Evolutionary conservation across 345 rosid genomes (phyloP).

Genomic region (Isatis tinctoria): DNA sequence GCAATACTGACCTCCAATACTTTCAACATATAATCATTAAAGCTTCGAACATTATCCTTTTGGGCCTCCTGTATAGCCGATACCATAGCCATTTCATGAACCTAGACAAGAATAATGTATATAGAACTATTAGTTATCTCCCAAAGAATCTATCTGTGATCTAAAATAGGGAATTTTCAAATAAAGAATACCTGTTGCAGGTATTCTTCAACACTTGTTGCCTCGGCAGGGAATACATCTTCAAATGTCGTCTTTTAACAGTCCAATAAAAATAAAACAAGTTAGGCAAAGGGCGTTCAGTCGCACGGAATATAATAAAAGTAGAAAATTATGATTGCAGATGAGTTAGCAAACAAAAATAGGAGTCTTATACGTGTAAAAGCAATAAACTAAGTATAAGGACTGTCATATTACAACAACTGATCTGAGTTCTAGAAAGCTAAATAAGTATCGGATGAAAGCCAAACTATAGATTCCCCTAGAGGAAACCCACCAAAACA

Average conservation of each 20-base stretch:
- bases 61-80: conserved; percentile 97
- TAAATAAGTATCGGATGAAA: not conserved
- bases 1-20: conserved; percentile 73
- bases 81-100: conserved; percentile 98
- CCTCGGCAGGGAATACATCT: conserved; percentile 97
- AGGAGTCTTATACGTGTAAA: not conserved
- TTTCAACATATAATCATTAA: conserved; percentile 93
- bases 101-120: conserved; percentile 38
- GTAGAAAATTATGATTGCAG: not conserved
- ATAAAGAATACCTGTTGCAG: conserved; percentile 73
- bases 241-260: conserved; percentile 81
- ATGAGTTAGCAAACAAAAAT: not conserved
- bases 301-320: not conserved
- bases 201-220: conserved; percentile 88
- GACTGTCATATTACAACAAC: not conserved
- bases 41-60: conserved; percentile 85
- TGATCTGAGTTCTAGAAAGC: not conserved
- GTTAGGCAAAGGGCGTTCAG: not conserved
- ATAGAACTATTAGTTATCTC: not conserved
- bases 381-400: not conserved
- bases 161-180: not conserved
- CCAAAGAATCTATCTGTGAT: not conserved
- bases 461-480: not conserved
- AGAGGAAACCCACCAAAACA: not conserved
- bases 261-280: not conserved